Evolutionary conservation across 331 rosid genomes (phyloP).

Genomic region (Quercus lobata): DNA sequence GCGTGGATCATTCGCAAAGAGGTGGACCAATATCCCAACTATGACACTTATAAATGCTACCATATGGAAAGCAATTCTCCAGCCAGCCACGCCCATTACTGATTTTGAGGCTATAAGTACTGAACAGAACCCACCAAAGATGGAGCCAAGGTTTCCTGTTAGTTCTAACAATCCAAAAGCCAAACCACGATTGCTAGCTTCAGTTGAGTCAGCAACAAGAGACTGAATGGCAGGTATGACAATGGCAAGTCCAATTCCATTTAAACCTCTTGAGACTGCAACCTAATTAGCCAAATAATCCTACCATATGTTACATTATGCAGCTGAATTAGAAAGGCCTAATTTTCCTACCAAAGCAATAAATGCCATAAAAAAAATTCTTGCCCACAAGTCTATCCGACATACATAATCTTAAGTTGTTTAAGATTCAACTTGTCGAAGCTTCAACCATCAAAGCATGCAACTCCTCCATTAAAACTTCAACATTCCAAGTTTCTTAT

Average conservation of each 20-base stretch:
- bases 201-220: constrained; percentile 72
- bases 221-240: constrained; percentile 79
- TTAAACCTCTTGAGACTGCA: constrained; percentile 79
- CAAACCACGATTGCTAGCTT: constrained; percentile 63
- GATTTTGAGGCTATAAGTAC: constrained; percentile 61
- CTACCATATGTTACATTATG: neutral
- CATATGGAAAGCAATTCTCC: constrained; percentile 78
- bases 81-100: constrained; percentile 63
- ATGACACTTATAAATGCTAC: constrained; percentile 68
- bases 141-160: constrained; percentile 64
- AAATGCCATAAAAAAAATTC: neutral
- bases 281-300: constrained; percentile 38
- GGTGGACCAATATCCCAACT: constrained; percentile 50
- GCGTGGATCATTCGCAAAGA: constrained; percentile 67
- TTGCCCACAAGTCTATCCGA: neutral
- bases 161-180: constrained; percentile 82
- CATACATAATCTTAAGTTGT: neutral
- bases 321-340: neutral
- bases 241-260: constrained; percentile 87
- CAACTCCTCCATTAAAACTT: neutral
- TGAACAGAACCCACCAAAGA: constrained; percentile 60
- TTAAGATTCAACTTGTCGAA: neutral
- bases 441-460: neutral
- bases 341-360: neutral
- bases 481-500: neutral